phyloP scores from a whole-genome alignment of 2,329 filamentous ascomycete species.

The Metarhizium album region DNA sequence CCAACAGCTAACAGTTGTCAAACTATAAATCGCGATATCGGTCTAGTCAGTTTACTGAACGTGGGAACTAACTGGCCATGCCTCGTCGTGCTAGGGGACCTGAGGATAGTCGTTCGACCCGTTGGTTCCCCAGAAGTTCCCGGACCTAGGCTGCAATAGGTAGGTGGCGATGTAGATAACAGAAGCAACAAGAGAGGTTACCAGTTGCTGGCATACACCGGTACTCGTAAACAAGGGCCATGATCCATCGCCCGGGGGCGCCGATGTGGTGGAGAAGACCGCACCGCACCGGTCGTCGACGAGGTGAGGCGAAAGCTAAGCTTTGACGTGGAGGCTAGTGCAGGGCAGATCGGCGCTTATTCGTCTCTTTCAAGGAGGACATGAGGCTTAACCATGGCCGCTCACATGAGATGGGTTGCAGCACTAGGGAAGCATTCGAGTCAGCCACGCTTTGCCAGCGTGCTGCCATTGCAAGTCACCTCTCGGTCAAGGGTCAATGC shows the following conservation, averaged over 20 bases:
- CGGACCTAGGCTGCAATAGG: constrained; percentile 7
- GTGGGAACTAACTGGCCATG: too few species aligned
- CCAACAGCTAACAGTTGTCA: too few species aligned
- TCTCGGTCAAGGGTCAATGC: not conserved
- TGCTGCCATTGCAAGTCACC: not conserved
- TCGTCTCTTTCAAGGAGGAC: constrained; percentile 7
- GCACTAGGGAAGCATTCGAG: not conserved
- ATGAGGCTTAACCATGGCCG: constrained; percentile 7
- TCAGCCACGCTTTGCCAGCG: not conserved
- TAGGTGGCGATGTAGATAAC: constrained; percentile 6
- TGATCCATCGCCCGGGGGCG: too few species aligned
- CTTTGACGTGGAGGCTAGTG: not conserved
- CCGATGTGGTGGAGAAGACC: too few species aligned
- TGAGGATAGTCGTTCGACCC: not conserved
- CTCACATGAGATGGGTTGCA: constrained; percentile 6
- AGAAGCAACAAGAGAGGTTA: not conserved
- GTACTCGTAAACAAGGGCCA: too few species aligned
- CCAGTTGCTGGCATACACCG: not conserved
- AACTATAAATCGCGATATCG: too few species aligned
- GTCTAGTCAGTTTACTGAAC: too few species aligned
- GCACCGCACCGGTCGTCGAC: too few species aligned
- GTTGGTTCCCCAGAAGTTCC: constrained; percentile 8
- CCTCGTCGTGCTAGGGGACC: too few species aligned
- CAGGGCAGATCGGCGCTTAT: constrained; percentile 5
- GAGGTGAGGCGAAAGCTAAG: not conserved